Base-by-base conservation (phyloP, 208 protist species). In the Wallacemonas sp. region DNA sequence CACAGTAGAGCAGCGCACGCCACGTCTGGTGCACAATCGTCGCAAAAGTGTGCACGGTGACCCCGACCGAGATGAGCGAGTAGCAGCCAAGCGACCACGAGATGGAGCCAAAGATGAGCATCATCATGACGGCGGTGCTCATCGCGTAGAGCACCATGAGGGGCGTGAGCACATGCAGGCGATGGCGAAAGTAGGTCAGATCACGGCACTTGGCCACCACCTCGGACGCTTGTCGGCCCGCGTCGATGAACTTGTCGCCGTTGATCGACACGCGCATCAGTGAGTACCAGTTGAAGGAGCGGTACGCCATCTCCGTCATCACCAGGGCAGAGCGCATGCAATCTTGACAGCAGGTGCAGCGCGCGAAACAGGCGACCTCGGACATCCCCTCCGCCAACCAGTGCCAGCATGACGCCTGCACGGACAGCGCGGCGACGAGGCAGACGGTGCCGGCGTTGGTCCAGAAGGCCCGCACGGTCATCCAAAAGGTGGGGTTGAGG, bases 401-500 rank as follows among this genome's bases (percentile, higher is more conserved):
- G 39, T 64, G 42, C 39, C 20, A 50, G 18, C 36, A 50, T 22
- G 36, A 25, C 39, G 42, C 31, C 25, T 64, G 42, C 36, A 46
- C 57, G n/a, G 57, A 50, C 38, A 64, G 22, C 10, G 57, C 42
- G 11, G 41, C 42, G 26, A 49, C 26, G 23, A 50, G 22, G 22
- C 57, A 64, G 22, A 4, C 36, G 20, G 57, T 50, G 20, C 57
- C 57, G 14, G 18, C 33, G 28, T 64, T 64, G 3, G 36, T 64
- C 57, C 36, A 64, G 39, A 64, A 32, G 25, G 41, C 41, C 14
- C 57, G 41, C 12, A 64, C 57, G 20, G 26, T 31, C 42, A 50
- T 64, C 57, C 57, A 64, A 20, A 64, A 64, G 7, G 57, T 64
- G 22, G 41, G 41, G 23, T 64, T 46, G 23, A 50, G 42, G 57